Percentiles rank a stretch among this genome's conserved stretches.
phyloP scores from a whole-genome alignment of 164 flowering plant genomes.

The Kingdonia uniflora region DNA sequence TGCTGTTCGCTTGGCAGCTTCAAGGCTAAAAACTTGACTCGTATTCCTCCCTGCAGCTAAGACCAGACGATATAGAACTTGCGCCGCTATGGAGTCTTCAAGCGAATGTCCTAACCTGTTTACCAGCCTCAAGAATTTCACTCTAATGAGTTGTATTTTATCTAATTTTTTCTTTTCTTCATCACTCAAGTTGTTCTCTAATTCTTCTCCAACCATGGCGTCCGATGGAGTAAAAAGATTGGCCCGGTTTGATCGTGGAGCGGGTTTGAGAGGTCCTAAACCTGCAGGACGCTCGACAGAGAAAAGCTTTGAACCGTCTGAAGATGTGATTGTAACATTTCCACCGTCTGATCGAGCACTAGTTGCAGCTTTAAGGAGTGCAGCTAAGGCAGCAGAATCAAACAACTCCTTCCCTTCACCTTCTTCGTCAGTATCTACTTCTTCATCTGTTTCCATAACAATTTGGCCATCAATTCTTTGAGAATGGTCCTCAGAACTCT shows the following conservation, averaged over 20 bases:
- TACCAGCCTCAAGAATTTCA: not conserved
- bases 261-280: slow-evolving; percentile 61
- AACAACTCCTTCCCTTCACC: slow-evolving; percentile 65
- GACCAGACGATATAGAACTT: not conserved
- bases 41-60: not conserved
- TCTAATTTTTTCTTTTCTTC: slow-evolving; percentile 74
- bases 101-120: slow-evolving; percentile 44
- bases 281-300: slow-evolving; percentile 94
- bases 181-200: slow-evolving; percentile 52
- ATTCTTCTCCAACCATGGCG: slow-evolving; percentile 24
- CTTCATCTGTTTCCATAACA: slow-evolving; percentile 84
- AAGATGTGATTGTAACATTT: slow-evolving; percentile 47
- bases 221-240: slow-evolving; percentile 32
- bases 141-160: slow-evolving; percentile 59
- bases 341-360: slow-evolving; percentile 41
- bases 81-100: slow-evolving; percentile 39
- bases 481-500: slow-evolving; percentile 30
- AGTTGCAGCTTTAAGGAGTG: slow-evolving; percentile 83
- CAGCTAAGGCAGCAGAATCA: slow-evolving; percentile 88
- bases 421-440: slow-evolving; percentile 75
- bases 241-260: slow-evolving; percentile 42
- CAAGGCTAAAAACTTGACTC: slow-evolving; percentile 1
- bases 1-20: not conserved
- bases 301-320: slow-evolving; percentile 77
- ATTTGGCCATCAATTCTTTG: slow-evolving; percentile 71